phyloP scores from a whole-genome alignment of 2,329 filamentous ascomycete genomes.

The Zymoseptoria ardabiliae region DNA sequence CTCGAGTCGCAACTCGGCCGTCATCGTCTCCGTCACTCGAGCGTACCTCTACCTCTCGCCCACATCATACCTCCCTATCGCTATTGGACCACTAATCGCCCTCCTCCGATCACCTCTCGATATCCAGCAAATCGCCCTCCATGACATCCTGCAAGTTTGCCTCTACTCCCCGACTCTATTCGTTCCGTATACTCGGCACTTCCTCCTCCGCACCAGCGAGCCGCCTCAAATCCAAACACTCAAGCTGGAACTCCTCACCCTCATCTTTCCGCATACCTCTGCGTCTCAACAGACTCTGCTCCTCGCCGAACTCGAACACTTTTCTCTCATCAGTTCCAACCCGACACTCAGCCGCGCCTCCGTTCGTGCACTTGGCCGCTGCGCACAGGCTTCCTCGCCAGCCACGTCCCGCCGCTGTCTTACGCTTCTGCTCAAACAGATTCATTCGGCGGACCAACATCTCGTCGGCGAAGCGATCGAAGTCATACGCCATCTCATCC shows the following conservation, averaged over 20 bases:
- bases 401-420: constrained; percentile 71
- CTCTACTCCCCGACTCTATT: constrained; percentile 70
- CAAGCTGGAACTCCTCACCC: constrained; percentile 82
- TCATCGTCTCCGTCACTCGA: constrained; percentile 78
- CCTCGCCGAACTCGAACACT: constrained; percentile 88
- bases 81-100: constrained; percentile 78
- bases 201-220: constrained; percentile 76
- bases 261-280: constrained; percentile 80
- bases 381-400: constrained; percentile 66
- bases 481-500: constrained; percentile 90
- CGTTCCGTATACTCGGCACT: constrained; percentile 80
- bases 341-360: constrained; percentile 77
- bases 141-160: constrained; percentile 93
- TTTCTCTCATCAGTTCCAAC: constrained; percentile 63
- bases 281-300: constrained; percentile 74
- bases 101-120: constrained; percentile 78
- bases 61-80: constrained; percentile 62
- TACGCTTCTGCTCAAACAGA: constrained; percentile 73
- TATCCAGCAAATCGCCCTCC: constrained; percentile 81
- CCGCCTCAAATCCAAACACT: constrained; percentile 76
- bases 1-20: constrained; percentile 86
- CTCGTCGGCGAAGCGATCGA: constrained; percentile 89
- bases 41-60: constrained; percentile 82
- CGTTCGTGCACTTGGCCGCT: constrained; percentile 86
- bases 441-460: constrained; percentile 78